Percentiles rank a stretch among this genome's conserved stretches.
phyloP scores from a whole-genome alignment of 805 yeast species.

The Wickerhamiella alocasiicola region DNA sequence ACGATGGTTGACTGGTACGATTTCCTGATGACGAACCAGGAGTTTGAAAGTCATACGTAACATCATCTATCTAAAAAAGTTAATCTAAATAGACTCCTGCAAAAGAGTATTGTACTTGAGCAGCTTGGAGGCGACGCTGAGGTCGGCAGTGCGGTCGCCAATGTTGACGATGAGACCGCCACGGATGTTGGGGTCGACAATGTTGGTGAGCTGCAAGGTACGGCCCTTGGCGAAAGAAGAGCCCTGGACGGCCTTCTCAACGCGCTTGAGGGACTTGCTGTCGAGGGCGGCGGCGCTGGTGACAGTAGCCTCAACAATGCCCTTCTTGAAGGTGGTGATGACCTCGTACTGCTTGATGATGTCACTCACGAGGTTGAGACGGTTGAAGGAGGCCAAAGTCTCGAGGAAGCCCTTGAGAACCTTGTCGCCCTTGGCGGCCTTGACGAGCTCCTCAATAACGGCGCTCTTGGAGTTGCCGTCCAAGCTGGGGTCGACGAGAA shows the following conservation, averaged over 20 bases:
- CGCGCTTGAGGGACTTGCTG: slow-evolving; percentile 60
- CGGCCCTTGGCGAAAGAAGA: slow-evolving; percentile 72
- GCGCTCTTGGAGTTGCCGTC: slow-evolving; percentile 58
- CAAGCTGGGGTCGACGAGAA: slow-evolving; percentile 73
- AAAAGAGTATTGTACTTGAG: slow-evolving; percentile 80
- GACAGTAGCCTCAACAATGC: slow-evolving; percentile 84
- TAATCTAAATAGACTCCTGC: slow-evolving; percentile 62
- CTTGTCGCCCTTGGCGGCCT: slow-evolving; percentile 44
- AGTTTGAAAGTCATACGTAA: slow-evolving; percentile 2
- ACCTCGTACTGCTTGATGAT: slow-evolving; percentile 60
- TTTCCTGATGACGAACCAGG: slow-evolving; percentile 22
- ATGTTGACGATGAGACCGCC: slow-evolving; percentile 95
- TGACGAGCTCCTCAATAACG: slow-evolving; percentile 49
- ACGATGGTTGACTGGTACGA: slow-evolving; percentile 32
- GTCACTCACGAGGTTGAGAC: slow-evolving; percentile 56
- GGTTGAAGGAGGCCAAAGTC: slow-evolving; percentile 89
- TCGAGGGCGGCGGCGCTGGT: slow-evolving; percentile 80
- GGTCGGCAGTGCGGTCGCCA: slow-evolving; percentile 93
- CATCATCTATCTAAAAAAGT: slow-evolving; percentile 5
- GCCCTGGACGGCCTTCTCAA: slow-evolving; percentile 63
- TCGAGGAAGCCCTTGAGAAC: slow-evolving; percentile 66
- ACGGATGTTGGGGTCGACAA: slow-evolving; percentile 76
- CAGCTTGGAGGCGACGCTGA: slow-evolving; percentile 74
- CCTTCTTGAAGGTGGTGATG: slow-evolving; percentile 79
- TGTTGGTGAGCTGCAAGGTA: slow-evolving; percentile 71